These are phyloP conservation scores for Poteriospumella lacustris DNA, from an alignment of 108 stramenopile genomes.

Conservation along the genomic window DNA sequence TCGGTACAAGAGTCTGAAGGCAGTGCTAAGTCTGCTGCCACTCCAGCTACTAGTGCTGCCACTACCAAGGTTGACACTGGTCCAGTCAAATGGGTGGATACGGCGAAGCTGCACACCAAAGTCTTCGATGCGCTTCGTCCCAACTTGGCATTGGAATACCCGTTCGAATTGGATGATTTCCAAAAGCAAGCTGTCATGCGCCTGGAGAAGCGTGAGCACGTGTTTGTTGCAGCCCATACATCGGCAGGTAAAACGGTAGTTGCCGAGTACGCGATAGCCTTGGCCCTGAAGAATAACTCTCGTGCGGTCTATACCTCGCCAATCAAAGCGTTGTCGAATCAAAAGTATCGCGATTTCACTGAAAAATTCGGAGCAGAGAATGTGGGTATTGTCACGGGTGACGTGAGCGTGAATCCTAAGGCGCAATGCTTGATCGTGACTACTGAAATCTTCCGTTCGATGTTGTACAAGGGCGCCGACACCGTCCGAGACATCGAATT, in stretches of 20 bases:
- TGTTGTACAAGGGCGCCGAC: constrained; percentile 84
- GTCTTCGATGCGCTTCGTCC: constrained; percentile 39
- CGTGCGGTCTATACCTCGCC: constrained; percentile 77
- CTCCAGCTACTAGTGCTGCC: no score
- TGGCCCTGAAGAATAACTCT: constrained; percentile 16
- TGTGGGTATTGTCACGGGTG: constrained; percentile 82
- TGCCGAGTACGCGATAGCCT: constrained; percentile 82
- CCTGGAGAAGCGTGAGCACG: constrained; percentile 69
- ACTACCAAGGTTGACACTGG: no score
- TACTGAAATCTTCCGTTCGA: constrained; percentile 67
- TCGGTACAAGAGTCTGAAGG: no score
- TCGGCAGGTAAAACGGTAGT: constrained; percentile 87
- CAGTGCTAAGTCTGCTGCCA: no score
- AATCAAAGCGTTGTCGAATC: constrained; percentile 86
- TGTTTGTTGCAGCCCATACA: constrained; percentile 88
- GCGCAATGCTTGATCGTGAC: constrained; percentile 63
- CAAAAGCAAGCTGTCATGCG: constrained; percentile 82
- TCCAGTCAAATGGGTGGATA: constrained; percentile 41
- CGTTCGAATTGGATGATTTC: constrained; percentile 70
- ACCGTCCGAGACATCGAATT: constrained; percentile 66
- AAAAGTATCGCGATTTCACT: constrained; percentile 87
- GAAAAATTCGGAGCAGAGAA: constrained; percentile 63
- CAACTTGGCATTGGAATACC: constrained; percentile 34
- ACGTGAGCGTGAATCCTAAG: constrained; percentile 56
- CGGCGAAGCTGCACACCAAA: constrained; percentile 34